A percentile compares a stretch with the other conserved stretches of the same genome.
phyloP scores from a whole-genome alignment of 1,284 basidiomycete species.

The Sanguinoderma infundibulare region DNA sequence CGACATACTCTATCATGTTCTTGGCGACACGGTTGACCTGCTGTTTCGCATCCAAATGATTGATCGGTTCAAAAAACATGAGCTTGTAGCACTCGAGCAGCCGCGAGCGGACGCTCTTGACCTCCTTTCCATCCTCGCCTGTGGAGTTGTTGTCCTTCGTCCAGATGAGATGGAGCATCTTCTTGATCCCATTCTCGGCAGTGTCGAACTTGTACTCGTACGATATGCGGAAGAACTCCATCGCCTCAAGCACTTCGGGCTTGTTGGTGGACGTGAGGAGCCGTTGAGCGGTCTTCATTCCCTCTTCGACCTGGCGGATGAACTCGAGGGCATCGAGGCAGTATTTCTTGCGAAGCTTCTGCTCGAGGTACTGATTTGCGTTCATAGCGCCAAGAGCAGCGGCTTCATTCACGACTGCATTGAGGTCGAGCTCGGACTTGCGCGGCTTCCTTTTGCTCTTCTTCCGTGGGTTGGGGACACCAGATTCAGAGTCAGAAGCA shows the following conservation, averaged over 20 bases:
- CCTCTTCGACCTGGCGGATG: constrained; percentile 81
- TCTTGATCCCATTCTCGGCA: constrained; percentile 85
- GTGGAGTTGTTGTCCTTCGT: constrained; percentile 91
- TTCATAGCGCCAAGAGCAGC: constrained; percentile 69
- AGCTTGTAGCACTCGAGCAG: constrained; percentile 90
- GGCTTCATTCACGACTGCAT: constrained; percentile 69
- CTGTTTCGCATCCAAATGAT: constrained; percentile 75
- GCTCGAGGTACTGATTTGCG: constrained; percentile 65
- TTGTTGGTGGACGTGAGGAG: constrained; percentile 92
- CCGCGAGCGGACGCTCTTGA: constrained; percentile 88
- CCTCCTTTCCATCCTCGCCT: constrained; percentile 83
- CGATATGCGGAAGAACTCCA: constrained; percentile 92
- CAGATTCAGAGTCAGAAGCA: constrained; percentile 19
- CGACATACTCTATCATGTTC: constrained; percentile 92
- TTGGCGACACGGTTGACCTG: constrained; percentile 96
- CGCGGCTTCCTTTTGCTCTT: constrained; percentile 59
- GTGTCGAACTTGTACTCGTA: constrained; percentile 84
- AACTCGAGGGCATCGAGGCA: constrained; percentile 88
- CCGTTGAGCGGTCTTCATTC: constrained; percentile 77
- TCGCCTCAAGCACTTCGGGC: constrained; percentile 92
- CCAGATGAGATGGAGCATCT: constrained; percentile 99
- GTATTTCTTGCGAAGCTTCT: constrained; percentile 87
- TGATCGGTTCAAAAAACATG: constrained; percentile 87
- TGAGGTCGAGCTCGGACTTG: constrained; percentile 71
- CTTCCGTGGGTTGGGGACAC: constrained; percentile 32